phyloP scores from a whole-genome alignment of 441 rosid species.

The Erodium trifolium region DNA sequence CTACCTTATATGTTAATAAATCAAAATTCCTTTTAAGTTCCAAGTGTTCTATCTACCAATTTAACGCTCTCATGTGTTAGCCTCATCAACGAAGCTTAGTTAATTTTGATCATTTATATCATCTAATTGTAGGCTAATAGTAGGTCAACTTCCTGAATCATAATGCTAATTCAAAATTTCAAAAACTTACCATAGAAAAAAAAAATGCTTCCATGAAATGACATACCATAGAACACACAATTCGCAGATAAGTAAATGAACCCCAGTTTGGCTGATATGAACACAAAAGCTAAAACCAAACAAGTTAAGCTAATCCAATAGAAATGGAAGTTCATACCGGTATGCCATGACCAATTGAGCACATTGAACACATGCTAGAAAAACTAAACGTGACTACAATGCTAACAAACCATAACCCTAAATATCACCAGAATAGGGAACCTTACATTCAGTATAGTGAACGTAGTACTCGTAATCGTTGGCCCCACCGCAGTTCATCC shows the following conservation, averaged over 20 bases:
- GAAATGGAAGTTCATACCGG: background rate
- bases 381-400: background rate
- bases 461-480: conserved; percentile 93
- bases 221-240: background rate
- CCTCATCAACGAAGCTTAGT: background rate
- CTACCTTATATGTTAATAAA: background rate
- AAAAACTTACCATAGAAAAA: background rate
- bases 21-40: background rate
- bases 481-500: conserved; percentile 35
- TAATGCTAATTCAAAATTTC: background rate
- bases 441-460: conserved; percentile 93
- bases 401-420: conserved; percentile 16
- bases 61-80: background rate
- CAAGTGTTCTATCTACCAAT: background rate
- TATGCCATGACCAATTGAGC: background rate
- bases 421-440: background rate
- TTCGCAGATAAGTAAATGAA: background rate
- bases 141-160: background rate
- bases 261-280: background rate
- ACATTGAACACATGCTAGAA: background rate
- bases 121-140: no score
- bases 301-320: background rate
- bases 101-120: background rate
- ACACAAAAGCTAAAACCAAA: background rate
- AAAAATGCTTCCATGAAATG: background rate